phyloP scores from a whole-genome alignment of 257 asterid species.

The Solanum habrochaites region DNA sequence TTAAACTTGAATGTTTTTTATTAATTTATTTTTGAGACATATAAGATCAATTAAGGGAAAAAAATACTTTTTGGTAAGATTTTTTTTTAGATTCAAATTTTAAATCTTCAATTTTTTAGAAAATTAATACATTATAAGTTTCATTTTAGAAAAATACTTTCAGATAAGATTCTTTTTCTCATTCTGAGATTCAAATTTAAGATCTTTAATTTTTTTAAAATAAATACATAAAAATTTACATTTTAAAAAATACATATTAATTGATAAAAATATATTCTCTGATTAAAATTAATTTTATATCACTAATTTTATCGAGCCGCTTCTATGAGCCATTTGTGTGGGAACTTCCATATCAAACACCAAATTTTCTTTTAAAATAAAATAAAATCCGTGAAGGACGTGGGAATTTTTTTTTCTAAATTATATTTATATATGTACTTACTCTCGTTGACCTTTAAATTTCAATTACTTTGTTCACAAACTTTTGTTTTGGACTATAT shows the following conservation, averaged over 20 bases:
- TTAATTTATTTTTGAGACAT: too few relatives aligned
- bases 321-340: neutral
- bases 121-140: too few relatives aligned
- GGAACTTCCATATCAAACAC: too few relatives aligned
- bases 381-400: neutral
- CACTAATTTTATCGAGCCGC: neutral
- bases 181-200: neutral
- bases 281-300: too few relatives aligned
- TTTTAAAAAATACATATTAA: neutral
- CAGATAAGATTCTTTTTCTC: neutral
- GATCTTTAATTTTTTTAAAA: too few relatives aligned
- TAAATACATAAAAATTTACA: neutral
- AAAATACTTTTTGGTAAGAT: too few relatives aligned
- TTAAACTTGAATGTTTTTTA: neutral
- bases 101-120: too few relatives aligned
- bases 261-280: accelerated
- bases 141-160: neutral
- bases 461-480: neutral
- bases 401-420: neutral
- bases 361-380: too few relatives aligned
- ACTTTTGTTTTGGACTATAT: neutral
- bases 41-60: too few relatives aligned
- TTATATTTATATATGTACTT: neutral
- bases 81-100: too few relatives aligned
- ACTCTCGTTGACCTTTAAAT: neutral